Evolutionary conservation across 2,329 filamentous ascomycete genomes (phyloP).

Genomic region (Exophiala xenobiotica): DNA sequence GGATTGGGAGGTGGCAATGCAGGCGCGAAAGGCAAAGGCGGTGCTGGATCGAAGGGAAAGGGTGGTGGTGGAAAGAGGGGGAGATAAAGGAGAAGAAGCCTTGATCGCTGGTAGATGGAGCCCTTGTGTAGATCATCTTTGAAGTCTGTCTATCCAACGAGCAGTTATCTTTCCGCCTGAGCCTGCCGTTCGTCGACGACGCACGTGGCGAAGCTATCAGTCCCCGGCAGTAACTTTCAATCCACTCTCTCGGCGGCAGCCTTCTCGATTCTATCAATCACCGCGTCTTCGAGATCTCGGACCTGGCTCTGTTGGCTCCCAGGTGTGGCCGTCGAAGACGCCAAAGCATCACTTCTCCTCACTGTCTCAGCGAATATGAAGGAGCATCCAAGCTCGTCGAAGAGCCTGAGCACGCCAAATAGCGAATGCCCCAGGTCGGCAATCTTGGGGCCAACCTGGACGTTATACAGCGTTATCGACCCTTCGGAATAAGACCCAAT

Average conservation of each 20-base stretch:
- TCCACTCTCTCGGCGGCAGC: slow-evolving; percentile 52
- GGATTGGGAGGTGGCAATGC: slow-evolving; percentile 41
- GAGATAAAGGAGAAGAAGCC: slow-evolving; percentile 3
- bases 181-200: no score
- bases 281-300: slow-evolving; percentile 65
- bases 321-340: neutral
- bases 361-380: slow-evolving; percentile 91
- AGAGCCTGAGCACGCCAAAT: slow-evolving; percentile 80
- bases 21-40: slow-evolving; percentile 39
- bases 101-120: no score
- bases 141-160: no score
- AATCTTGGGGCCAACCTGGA: slow-evolving; percentile 69
- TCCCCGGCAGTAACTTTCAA: neutral
- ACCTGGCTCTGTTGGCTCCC: neutral
- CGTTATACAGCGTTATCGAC: slow-evolving; percentile 57
- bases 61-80: slow-evolving; percentile 11
- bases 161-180: no score
- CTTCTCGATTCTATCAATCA: slow-evolving; percentile 81
- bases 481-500: neutral
- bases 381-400: slow-evolving; percentile 77
- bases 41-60: slow-evolving; percentile 10
- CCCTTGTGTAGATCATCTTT: no score
- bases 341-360: slow-evolving; percentile 27
- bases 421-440: slow-evolving; percentile 78
- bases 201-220: neutral